Evolutionary conservation across 768 basidiomycete genomes (phyloP).

Genomic region (Suillus sp.): DNA sequence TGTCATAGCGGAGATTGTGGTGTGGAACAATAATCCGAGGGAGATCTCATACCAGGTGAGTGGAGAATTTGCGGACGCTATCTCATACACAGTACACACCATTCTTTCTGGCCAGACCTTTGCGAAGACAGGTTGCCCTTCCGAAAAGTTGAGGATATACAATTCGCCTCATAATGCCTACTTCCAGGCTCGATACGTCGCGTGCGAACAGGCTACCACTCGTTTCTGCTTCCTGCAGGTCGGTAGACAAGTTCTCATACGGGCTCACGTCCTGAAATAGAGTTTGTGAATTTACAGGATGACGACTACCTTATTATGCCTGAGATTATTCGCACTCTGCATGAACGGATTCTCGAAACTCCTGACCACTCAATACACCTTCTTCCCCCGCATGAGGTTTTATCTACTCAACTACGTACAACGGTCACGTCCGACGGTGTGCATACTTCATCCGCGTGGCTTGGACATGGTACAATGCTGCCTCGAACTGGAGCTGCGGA

Average conservation of each 20-base stretch:
- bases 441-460: constrained; percentile 64
- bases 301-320: constrained; percentile 68
- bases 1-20: constrained; percentile 48
- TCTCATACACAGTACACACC: not conserved
- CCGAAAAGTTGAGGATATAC: constrained; percentile 48
- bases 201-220: constrained; percentile 52
- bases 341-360: constrained; percentile 36
- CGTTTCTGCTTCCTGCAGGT: constrained; percentile 68
- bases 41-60: constrained; percentile 46
- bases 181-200: constrained; percentile 64
- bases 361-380: constrained; percentile 46
- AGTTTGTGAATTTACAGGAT: constrained; percentile 43
- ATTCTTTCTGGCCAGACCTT: constrained; percentile 41
- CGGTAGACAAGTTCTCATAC: constrained; percentile 8
- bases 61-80: constrained; percentile 1
- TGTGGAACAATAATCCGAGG: constrained; percentile 67
- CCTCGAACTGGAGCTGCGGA: constrained; percentile 41
- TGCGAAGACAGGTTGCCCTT: constrained; percentile 42
- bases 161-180: constrained; percentile 60
- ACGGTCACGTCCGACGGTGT: constrained; percentile 39
- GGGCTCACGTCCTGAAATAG: not conserved
- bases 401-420: constrained; percentile 53
- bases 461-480: constrained; percentile 65
- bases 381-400: constrained; percentile 61
- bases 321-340: constrained; percentile 55